Evolutionary conservation across 306 rosid species (phyloP).

Genomic region (Cicer judaicum): DNA sequence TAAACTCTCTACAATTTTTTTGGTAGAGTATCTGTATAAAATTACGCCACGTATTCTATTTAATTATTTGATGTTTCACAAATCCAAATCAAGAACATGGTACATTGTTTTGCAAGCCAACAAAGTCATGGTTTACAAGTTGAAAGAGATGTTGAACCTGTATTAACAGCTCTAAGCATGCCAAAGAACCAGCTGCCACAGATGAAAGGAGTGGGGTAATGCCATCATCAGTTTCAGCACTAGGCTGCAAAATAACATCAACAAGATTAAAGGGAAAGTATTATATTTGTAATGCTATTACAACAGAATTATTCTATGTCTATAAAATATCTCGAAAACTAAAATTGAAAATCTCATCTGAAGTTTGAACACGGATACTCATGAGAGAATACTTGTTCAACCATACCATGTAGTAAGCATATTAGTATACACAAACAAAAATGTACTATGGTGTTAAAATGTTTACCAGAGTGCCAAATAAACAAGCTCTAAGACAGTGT

Average conservation of each 20-base stretch:
- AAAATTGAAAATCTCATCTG: neutral
- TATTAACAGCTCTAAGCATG: constrained; percentile 81
- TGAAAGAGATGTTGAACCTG: constrained; percentile 62
- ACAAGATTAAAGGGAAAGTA: constrained; percentile 20
- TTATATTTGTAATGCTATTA: neutral
- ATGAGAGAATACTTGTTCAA: constrained; percentile 15
- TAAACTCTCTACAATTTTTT: neutral
- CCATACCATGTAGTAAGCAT: neutral
- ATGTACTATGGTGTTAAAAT: neutral
- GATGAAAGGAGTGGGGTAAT: constrained; percentile 86
- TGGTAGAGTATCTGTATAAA: constrained; percentile 12
- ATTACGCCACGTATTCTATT: neutral
- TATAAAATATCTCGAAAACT: constrained; percentile 6
- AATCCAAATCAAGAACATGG: constrained; percentile 9
- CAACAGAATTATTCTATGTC: constrained; percentile 13
- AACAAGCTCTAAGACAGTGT: constrained; percentile 14
- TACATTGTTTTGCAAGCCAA: neutral
- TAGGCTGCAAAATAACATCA: constrained; percentile 72
- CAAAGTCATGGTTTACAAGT: constrained; percentile 16
- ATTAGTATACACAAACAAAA: constrained; percentile 3
- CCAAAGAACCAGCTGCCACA: constrained; percentile 89
- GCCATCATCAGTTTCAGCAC: constrained; percentile 88
- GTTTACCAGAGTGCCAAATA: neutral
- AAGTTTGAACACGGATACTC: constrained; percentile 15
- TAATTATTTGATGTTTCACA: constrained; percentile 13